A percentile compares a stretch with the other conserved stretches of the same genome.
Conservation (phyloP, 2,329 filamentous ascomycete species). For the Pezicula carpinea region DNA sequence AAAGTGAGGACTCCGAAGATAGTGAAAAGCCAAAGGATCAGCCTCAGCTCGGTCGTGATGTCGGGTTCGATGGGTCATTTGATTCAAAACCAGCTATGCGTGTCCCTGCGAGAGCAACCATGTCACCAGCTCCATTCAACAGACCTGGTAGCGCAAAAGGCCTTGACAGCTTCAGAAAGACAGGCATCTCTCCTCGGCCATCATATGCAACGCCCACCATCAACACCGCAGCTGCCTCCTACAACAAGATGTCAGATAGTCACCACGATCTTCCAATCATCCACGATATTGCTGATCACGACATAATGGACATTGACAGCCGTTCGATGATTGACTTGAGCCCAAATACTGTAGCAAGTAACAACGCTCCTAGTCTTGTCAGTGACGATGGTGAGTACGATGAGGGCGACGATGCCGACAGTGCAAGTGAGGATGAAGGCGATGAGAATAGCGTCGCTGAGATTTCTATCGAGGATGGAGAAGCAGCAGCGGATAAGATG, state of each 20-base stretch:
- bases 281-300: constrained; percentile 24
- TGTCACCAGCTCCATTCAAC: constrained; percentile 42
- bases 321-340: constrained; percentile 61
- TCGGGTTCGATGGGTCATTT: constrained; percentile 31
- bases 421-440: constrained; percentile 38
- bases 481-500: constrained; percentile 20
- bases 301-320: constrained; percentile 40
- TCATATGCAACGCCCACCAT: constrained; percentile 27
- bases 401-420: constrained; percentile 60
- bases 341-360: constrained; percentile 65
- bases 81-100: constrained; percentile 42
- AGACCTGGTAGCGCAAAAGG: constrained; percentile 57
- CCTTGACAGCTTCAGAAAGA: constrained; percentile 29
- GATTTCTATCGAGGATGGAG: constrained; percentile 53
- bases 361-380: constrained; percentile 74
- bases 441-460: constrained; percentile 60
- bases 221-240: constrained; percentile 18
- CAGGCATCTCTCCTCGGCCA: constrained; percentile 35
- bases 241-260: constrained; percentile 10
- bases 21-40: constrained; percentile 36
- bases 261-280: constrained; percentile 7
- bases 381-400: constrained; percentile 79
- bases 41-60: constrained; percentile 32
- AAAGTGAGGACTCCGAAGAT: constrained; percentile 52
- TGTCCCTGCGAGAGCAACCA: constrained; percentile 52